Base-by-base conservation (phyloP, 2,329 filamentous ascomycete species). In the Aspergillus ochraceoroseus region DNA sequence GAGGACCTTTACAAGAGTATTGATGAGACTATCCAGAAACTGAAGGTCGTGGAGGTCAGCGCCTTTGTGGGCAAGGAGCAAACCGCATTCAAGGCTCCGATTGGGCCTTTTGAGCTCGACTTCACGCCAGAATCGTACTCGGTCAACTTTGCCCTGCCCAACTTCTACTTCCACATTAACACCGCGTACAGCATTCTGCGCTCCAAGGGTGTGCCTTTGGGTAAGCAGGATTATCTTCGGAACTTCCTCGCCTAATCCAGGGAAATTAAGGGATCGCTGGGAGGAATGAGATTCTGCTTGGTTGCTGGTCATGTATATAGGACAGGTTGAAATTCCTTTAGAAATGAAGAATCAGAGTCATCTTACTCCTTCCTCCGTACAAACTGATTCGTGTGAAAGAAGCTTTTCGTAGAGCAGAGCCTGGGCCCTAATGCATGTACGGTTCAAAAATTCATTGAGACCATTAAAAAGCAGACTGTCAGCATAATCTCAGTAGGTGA, bases 91-190 rank as follows among this genome's bases (percentile, higher is more conserved):
- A 44, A 60, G 4, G 44, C 75, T 23, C 55, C 61, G 29, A 51
- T 57, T 1, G 51, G 55, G 5, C 39, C 39, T 7, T 47, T 53
- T 3, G 62, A 72, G 36, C 33, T 56, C 5, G 66, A 65, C 41
- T 68, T 73, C 9, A 64, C 64, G 2, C 70, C 61, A 0, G 48
- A 64, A 39, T 59, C 65, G 2, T 83, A 77, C 54, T 54, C 76
- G 14, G 54, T 62, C 27, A 62, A 62, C 2, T 77, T 72, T 57
- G 68, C 63, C 3, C 40, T 79, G 29, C 79, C 80, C 14, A 82
- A 83, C 54, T 61, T 82, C 51, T 82, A 71, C 65, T 85, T 85
- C 62, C 82, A 85, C 56, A 49, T 76, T 9, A 70, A 61, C 2
- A 79, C 71, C 8, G 69, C 76, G 7, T 85, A 85, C 63, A 67